phyloP scores from a whole-genome alignment of 163 green algal genomes.

The Botryococcus braunii region DNA sequence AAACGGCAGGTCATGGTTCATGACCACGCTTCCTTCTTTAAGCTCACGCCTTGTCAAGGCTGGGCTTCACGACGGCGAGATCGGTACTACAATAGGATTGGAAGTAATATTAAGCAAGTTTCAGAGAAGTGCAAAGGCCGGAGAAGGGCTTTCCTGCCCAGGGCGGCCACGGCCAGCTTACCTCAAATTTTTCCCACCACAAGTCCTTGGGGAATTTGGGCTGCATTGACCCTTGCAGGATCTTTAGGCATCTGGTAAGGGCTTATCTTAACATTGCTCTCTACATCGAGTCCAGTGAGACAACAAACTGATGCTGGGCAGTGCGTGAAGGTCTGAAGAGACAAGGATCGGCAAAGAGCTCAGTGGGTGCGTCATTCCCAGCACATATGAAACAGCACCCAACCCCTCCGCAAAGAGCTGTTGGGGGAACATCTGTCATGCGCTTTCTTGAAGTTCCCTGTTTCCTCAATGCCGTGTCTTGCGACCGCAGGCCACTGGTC shows the following conservation, averaged over 20 bases:
- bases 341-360: slow-evolving; percentile 52
- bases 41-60: too few species aligned
- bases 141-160: too few species aligned
- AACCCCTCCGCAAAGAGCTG: neutral
- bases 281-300: neutral
- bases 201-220: slow-evolving; percentile 43
- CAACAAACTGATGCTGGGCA: neutral
- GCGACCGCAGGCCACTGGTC: slow-evolving; percentile 16
- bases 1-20: too few species aligned
- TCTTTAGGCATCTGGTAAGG: slow-evolving; percentile 49
- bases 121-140: too few species aligned
- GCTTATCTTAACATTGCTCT: neutral
- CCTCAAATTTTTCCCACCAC: too few species aligned
- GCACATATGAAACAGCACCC: neutral
- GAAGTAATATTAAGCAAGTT: too few species aligned
- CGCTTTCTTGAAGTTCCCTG: too few species aligned
- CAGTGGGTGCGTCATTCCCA: slow-evolving; percentile 29
- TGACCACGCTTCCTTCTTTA: too few species aligned
- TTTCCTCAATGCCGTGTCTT: too few species aligned
- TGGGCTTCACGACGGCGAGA: too few species aligned
- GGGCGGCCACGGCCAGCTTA: too few species aligned
- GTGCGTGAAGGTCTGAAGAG: slow-evolving; percentile 33
- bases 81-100: too few species aligned
- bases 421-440: neutral
- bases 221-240: slow-evolving; percentile 34